phyloP scores from a whole-genome alignment of 2,329 filamentous ascomycete genomes.

The Fusarium circinatum region DNA sequence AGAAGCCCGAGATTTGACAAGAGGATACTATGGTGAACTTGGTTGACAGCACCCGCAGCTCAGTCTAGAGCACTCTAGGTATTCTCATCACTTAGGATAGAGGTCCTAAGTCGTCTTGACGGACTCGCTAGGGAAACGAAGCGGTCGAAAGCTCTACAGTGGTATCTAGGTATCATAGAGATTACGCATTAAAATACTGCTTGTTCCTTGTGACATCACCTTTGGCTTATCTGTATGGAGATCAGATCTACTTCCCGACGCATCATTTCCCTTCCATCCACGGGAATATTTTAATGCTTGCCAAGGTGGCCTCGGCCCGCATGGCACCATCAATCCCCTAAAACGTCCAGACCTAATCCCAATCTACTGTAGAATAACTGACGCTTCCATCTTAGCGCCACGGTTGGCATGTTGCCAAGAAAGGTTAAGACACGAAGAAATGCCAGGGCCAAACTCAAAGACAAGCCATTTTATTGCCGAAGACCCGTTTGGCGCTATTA shows the following conservation, averaged over 20 bases:
- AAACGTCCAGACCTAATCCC: background rate
- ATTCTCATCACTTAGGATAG: background rate
- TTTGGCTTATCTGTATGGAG: rapidly evolving
- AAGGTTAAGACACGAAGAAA: background rate
- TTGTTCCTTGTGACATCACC: background rate
- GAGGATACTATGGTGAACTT: rapidly evolving
- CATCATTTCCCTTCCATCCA: background rate
- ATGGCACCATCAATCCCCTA: too few species aligned
- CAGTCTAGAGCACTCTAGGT: rapidly evolving
- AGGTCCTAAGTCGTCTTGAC: rapidly evolving
- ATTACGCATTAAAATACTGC: rapidly evolving
- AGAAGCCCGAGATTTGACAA: rapidly evolving
- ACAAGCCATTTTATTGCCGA: background rate
- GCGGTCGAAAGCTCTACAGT: too few species aligned
- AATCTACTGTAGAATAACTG: background rate
- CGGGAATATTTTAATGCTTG: background rate
- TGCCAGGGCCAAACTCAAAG: background rate
- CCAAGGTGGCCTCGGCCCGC: background rate
- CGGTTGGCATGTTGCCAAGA: slow-evolving; percentile 11
- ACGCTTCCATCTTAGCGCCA: slow-evolving; percentile 10
- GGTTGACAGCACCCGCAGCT: rapidly evolving
- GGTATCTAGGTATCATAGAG: rapidly evolving
- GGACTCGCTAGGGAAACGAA: rapidly evolving
- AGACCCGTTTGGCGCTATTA: background rate
- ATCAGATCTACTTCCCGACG: rapidly evolving